These are phyloP conservation scores for Glarea lozoyensis DNA, from an alignment of 495 filamentous ascomycete genomes.

Conservation along the genomic window DNA sequence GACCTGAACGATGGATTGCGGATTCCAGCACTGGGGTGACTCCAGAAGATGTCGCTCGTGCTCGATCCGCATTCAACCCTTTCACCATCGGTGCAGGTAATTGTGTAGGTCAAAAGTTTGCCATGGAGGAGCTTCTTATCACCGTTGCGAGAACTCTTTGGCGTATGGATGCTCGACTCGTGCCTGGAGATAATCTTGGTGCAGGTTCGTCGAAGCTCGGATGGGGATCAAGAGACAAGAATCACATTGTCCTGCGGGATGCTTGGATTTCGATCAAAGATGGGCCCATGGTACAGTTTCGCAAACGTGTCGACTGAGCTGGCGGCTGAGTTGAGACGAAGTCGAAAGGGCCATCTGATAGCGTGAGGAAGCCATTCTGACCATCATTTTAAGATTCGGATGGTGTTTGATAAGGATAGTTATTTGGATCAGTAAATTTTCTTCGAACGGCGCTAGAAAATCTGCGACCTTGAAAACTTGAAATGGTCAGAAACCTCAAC, in stretches of 20 bases:
- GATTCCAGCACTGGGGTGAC: constrained; percentile 44
- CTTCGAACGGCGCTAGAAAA: too few relatives aligned
- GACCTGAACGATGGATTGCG: constrained; percentile 30
- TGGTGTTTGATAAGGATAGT: too few relatives aligned
- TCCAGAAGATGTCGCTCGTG: constrained; percentile 60
- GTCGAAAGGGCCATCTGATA: too few relatives aligned
- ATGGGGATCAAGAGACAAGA: neutral
- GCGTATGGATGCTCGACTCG: neutral
- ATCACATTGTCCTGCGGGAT: neutral
- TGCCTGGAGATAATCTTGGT: neutral
- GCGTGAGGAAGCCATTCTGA: too few relatives aligned
- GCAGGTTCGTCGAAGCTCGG: neutral
- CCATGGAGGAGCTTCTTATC: neutral
- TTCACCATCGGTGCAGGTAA: neutral
- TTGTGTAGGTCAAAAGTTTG: neutral
- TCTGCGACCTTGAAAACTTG: too few relatives aligned
- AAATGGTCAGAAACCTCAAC: too few relatives aligned
- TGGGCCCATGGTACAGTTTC: neutral
- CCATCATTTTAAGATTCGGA: too few relatives aligned
- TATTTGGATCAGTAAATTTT: too few relatives aligned
- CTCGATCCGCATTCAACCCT: constrained; percentile 22
- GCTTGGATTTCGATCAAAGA: neutral
- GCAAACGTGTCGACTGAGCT: neutral
- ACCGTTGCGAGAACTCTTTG: neutral
- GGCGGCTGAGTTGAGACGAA: too few relatives aligned